These are phyloP conservation scores for Xylaria digitata DNA, from an alignment of 2,329 filamentous ascomycete species.

Conservation along the genomic window DNA sequence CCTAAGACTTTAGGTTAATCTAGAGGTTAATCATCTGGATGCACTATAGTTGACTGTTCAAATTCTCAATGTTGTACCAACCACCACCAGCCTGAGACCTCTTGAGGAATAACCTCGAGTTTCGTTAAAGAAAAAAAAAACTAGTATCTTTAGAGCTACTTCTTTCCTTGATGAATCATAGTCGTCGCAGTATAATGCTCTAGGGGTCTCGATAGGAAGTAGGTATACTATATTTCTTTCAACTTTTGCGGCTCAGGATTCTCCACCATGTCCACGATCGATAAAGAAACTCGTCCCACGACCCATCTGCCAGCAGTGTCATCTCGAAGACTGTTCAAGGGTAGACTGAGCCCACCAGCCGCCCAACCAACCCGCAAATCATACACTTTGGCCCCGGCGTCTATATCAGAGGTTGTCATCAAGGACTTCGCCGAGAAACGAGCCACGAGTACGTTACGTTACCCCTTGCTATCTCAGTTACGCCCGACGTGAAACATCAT, in stretches of 20 bases:
- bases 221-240: not conserved
- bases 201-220: not conserved
- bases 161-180: no score
- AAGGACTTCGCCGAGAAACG: slow-evolving; percentile 36
- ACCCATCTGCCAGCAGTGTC: slow-evolving; percentile 15
- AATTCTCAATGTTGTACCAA: no score
- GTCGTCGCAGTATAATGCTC: not conserved
- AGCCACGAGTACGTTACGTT: slow-evolving; percentile 38
- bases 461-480: slow-evolving; percentile 1
- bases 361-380: slow-evolving; percentile 41
- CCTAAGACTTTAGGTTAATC: no score
- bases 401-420: slow-evolving; percentile 43
- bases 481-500: slow-evolving; percentile 19
- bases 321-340: slow-evolving; percentile 42
- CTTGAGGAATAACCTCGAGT: no score
- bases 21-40: no score
- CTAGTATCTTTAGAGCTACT: no score
- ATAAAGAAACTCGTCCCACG: slow-evolving; percentile 20
- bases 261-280: slow-evolving; percentile 20
- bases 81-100: no score
- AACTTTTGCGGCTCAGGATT: not conserved
- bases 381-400: slow-evolving; percentile 44
- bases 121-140: no score
- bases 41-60: no score
- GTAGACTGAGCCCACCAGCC: slow-evolving; percentile 41